Evolutionary conservation across 2,329 filamentous ascomycete species (phyloP).

Genomic region (Geosmithia morbida): DNA sequence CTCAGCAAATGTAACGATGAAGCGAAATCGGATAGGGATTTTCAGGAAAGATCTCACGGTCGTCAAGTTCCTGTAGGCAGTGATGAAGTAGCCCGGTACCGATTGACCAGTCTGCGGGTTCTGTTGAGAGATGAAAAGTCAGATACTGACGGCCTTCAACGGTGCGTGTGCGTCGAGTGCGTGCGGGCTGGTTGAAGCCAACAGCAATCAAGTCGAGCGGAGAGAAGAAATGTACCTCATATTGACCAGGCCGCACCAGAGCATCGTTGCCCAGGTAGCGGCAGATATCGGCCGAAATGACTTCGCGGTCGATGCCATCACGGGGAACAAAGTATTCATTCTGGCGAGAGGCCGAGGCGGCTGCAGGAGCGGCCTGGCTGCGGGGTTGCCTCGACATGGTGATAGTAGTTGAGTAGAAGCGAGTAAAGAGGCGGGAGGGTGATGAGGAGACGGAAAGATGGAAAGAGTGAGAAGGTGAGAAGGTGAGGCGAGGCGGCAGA

Average conservation of each 20-base stretch:
- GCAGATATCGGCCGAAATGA: constrained; percentile 75
- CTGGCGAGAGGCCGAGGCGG: constrained; percentile 33
- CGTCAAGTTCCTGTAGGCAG: constrained; percentile 65
- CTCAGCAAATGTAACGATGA: not conserved
- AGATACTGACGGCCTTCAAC: not conserved
- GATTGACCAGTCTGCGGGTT: constrained; percentile 42
- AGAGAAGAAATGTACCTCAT: constrained; percentile 39
- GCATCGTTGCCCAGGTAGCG: constrained; percentile 75
- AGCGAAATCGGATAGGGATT: not conserved
- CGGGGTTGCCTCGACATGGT: constrained; percentile 23
- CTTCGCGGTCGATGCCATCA: constrained; percentile 70
- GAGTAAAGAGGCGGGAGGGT: constrained; percentile 5
- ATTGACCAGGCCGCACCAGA: constrained; percentile 58
- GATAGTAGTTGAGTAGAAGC: not conserved
- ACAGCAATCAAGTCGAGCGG: too few species aligned
- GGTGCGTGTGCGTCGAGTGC: not conserved
- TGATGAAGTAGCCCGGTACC: constrained; percentile 62
- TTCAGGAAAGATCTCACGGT: constrained; percentile 36
- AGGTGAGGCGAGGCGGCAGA: not conserved
- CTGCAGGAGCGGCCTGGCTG: constrained; percentile 18
- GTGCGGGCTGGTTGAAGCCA: not conserved
- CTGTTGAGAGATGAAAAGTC: constrained; percentile 19
- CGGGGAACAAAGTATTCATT: constrained; percentile 72
- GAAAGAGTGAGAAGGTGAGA: not conserved
- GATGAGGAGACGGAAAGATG: constrained; percentile 3